Conservation (phyloP, 2,329 filamentous ascomycete genomes). For the Pseudogymnoascus sp. region DNA sequence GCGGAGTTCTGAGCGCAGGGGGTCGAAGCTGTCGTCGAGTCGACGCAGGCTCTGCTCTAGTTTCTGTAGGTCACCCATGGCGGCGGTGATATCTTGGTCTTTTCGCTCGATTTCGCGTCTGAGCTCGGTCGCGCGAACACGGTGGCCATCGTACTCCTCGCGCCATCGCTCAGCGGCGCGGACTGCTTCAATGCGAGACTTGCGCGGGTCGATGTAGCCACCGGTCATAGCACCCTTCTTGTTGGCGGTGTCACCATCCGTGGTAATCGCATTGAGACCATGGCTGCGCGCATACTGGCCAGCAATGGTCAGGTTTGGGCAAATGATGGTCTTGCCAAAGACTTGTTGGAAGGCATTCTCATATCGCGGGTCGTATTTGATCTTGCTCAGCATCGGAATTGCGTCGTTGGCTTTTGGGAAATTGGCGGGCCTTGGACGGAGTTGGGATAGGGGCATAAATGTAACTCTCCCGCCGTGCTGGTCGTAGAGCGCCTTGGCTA, state of each 20-base stretch:
- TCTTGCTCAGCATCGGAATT: conserved; percentile 76
- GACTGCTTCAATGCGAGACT: conserved; percentile 80
- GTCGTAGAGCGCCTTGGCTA: conserved; percentile 71
- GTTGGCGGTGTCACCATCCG: conserved; percentile 89
- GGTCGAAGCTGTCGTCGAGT: conserved; percentile 73
- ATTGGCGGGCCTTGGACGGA: conserved; percentile 63
- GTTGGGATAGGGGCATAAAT: conserved; percentile 83
- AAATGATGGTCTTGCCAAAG: conserved; percentile 92
- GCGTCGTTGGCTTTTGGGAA: conserved; percentile 82
- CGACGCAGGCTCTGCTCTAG: conserved; percentile 69
- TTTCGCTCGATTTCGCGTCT: conserved; percentile 64
- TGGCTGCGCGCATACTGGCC: conserved; percentile 89
- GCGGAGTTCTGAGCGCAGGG: conserved; percentile 67
- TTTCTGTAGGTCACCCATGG: conserved; percentile 78
- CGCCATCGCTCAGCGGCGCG: conserved; percentile 67
- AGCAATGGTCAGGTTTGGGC: conserved; percentile 79
- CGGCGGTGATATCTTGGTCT: conserved; percentile 80
- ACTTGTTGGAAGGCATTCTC: conserved; percentile 88
- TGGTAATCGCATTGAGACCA: conserved; percentile 84
- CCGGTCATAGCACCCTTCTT: conserved; percentile 93
- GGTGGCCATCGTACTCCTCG: conserved; percentile 61
- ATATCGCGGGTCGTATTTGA: conserved; percentile 67
- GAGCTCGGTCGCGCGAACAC: conserved; percentile 56
- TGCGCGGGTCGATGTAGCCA: conserved; percentile 81
- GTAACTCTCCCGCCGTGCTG: conserved; percentile 81